A percentile compares a stretch with the other conserved stretches of the same genome.
Evolutionary conservation across 2,329 filamentous ascomycete species (phyloP).

Genomic region (Mariannaea elegans): DNA sequence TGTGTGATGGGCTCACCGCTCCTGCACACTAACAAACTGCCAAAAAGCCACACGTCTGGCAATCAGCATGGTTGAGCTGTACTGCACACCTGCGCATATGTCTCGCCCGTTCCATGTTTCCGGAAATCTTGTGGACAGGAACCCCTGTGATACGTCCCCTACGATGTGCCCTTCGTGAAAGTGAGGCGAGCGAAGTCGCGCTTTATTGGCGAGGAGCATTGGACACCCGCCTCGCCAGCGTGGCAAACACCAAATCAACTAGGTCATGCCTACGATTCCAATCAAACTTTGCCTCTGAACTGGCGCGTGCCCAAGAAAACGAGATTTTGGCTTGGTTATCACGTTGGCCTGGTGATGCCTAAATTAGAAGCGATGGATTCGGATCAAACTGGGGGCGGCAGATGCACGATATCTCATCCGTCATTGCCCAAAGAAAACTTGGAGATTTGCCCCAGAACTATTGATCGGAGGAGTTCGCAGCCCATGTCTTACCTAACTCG

Average conservation of each 20-base stretch:
- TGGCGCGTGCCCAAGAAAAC: constrained; percentile 7
- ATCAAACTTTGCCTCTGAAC: neutral
- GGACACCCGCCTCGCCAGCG: constrained; percentile 41
- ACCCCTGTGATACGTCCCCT: constrained; percentile 38
- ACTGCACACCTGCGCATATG: constrained; percentile 32
- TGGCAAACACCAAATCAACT: constrained; percentile 39
- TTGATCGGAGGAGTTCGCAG: constrained; percentile 19
- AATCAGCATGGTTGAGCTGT: constrained; percentile 30
- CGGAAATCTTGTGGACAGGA: constrained; percentile 33
- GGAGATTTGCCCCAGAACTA: neutral
- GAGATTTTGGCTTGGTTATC: constrained; percentile 11
- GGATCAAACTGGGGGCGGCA: constrained; percentile 3
- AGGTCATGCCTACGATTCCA: constrained; percentile 29
- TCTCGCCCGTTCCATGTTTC: constrained; percentile 35
- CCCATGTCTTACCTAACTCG: constrained; percentile 2
- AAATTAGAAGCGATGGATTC: neutral
- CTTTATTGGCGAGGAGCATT: constrained; percentile 36
- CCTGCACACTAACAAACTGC: constrained; percentile 27
- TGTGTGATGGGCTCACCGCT: constrained; percentile 42
- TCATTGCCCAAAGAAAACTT: neutral
- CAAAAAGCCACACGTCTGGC: constrained; percentile 29
- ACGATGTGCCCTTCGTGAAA: constrained; percentile 29
- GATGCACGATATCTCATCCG: neutral
- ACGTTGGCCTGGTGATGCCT: constrained; percentile 11
- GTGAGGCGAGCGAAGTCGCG: constrained; percentile 42